Evolutionary conservation across 1,139 yeast genomes (phyloP), one percentile per base, ranked within the genome.

Genomic region (Saccharomycopsis crataegensis): DNA sequence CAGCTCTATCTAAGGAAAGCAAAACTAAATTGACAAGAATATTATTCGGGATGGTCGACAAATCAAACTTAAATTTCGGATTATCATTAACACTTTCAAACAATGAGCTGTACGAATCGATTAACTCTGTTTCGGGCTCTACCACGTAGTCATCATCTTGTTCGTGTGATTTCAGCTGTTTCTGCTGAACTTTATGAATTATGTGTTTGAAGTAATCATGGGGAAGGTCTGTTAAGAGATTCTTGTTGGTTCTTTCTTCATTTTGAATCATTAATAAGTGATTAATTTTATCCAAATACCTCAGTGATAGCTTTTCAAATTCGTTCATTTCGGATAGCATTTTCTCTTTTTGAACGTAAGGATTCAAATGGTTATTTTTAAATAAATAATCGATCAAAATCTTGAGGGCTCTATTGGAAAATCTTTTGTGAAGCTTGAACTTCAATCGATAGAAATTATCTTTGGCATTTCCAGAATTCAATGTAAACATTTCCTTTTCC

Each of bases 371-470:
- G n/a, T 50, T 48, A 16, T 44, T 43, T 38, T 46, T 49, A 36
- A 56, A 56, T 12, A 54, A 45, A 58, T 72, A 77, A 56, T 74
- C 77, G 38, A 77, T 69, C 53, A 77, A 74, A 49, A 76, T 75
- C 60, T 71, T 75, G 51, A 70, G 65, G 34, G 75, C 63, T 49
- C 80, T 70, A 59, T 77, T 79, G 51, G 74, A 74, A 59, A 74
- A 76, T 58, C 81, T 67, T 57, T 71, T 71, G 6, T 70, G 65
- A 45, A 77, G 59, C 59, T 73, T 71, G 58, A 68, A 69, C 50
- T 75, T 73, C 43, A 76, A 59, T 17, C 47, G 32, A 34, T 40
- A 40, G 36, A 46, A 51, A 28, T 38, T 28, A 36, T 54, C 51
- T 33, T 48, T 43, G 16, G 16, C 43, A 31, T 48, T 38, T 7